phyloP scores from a whole-genome alignment of 345 rosid genomes.

The Salix brachista region DNA sequence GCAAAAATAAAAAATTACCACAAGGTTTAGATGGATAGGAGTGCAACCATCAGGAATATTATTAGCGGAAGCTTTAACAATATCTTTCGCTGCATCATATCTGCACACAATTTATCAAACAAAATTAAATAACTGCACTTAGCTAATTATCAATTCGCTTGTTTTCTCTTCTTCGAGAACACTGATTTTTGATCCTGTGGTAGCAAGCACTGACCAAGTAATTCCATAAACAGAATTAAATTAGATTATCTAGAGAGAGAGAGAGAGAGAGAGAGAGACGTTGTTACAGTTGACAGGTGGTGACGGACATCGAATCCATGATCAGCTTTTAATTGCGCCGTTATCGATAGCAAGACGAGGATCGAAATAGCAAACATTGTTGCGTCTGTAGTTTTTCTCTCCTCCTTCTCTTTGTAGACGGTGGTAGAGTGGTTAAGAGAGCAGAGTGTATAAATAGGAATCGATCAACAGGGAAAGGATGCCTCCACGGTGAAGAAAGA shows the following conservation, averaged over 20 bases:
- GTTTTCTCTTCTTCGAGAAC: background rate
- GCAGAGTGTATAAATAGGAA: background rate
- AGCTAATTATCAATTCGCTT: background rate
- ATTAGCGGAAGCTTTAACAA: conserved; percentile 31
- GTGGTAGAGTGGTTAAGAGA: background rate
- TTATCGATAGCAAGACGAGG: conserved; percentile 12
- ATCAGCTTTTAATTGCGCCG: conserved; percentile 33
- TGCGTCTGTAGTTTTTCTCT: background rate
- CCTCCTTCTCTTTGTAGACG: background rate
- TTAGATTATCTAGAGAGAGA: background rate
- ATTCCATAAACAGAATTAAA: background rate
- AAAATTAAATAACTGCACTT: background rate
- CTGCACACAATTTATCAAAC: conserved; percentile 35
- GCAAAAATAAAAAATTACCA: conserved; percentile 45
- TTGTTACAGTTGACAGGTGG: conserved; percentile 63
- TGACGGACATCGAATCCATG: conserved; percentile 62
- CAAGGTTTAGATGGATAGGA: conserved; percentile 89
- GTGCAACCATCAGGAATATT: conserved; percentile 54
- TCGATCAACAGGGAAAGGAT: background rate
- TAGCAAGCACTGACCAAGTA: background rate
- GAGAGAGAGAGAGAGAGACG: conserved; percentile 28
- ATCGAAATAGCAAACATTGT: conserved; percentile 20
- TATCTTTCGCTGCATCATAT: conserved; percentile 58
- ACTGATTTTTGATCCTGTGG: no score
- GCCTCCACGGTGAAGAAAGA: background rate